phyloP scores from a whole-genome alignment of 371 early-diverging fungal genomes.

The Coemansia sp. region DNA sequence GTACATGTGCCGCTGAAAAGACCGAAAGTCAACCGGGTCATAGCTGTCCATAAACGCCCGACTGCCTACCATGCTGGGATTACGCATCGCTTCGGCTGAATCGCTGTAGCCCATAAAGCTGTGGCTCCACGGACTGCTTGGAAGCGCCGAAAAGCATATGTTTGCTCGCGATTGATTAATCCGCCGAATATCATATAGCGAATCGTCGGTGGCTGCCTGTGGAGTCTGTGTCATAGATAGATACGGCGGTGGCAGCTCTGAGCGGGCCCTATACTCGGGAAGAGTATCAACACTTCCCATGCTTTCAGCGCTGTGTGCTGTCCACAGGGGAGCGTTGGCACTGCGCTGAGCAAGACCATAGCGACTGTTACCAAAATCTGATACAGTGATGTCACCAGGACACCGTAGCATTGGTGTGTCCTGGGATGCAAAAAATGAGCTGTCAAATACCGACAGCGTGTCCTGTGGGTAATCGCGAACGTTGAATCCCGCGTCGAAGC shows the following conservation, averaged over 20 bases:
- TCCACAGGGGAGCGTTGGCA: background rate
- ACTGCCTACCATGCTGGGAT: background rate
- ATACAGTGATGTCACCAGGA: constrained; percentile 37
- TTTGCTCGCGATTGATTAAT: constrained; percentile 17
- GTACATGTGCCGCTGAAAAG: constrained; percentile 32
- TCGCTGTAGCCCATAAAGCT: background rate
- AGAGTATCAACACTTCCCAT: constrained; percentile 35
- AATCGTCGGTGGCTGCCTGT: background rate
- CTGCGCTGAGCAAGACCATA: constrained; percentile 10
- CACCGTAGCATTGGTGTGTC: constrained; percentile 23
- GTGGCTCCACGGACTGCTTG: constrained; percentile 1
- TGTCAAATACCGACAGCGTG: constrained; percentile 31
- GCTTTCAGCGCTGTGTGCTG: constrained; percentile 11
- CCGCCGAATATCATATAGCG: constrained; percentile 4
- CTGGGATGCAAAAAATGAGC: constrained; percentile 41
- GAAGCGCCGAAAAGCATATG: constrained; percentile 9
- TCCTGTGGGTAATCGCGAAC: constrained; percentile 17
- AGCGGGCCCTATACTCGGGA: constrained; percentile 29
- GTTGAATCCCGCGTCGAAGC: constrained; percentile 11
- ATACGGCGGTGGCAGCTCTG: constrained; percentile 41
- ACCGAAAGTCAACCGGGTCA: constrained; percentile 15
- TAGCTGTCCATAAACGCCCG: constrained; percentile 6
- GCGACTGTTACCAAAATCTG: constrained; percentile 36
- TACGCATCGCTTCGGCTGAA: background rate
- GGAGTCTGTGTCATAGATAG: background rate